phyloP scores from a whole-genome alignment of 148 eudicot genomes.

The Tetragonia tetragonoides region DNA sequence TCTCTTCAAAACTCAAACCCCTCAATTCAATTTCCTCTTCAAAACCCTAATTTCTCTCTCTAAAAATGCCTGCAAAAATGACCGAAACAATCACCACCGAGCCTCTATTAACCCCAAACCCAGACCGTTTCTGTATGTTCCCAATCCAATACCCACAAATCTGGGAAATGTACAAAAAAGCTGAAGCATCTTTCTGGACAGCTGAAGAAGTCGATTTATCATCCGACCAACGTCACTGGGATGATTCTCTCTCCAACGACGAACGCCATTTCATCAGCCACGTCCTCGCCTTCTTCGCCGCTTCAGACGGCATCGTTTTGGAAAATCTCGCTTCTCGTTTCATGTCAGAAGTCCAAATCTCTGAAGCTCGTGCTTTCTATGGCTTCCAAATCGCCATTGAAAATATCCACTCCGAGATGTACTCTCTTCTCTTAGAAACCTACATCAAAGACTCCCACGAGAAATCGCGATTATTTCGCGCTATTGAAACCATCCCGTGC shows the following conservation, averaged over 20 bases:
- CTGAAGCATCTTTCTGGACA: constrained; percentile 78
- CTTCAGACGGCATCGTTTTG: constrained; percentile 74
- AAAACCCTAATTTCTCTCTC: not conserved
- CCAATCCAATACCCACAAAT: constrained; percentile 67
- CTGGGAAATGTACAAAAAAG: constrained; percentile 90
- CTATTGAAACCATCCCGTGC: constrained; percentile 63
- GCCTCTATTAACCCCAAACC: constrained; percentile 53
- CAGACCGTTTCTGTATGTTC: constrained; percentile 77
- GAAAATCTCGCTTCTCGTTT: constrained; percentile 68
- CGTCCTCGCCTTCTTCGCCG: constrained; percentile 87
- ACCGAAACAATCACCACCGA: constrained; percentile 43
- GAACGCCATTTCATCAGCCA: constrained; percentile 80
- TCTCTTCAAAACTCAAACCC: not conserved
- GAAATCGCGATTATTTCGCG: constrained; percentile 50
- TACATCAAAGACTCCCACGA: constrained; percentile 53
- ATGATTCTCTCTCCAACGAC: constrained; percentile 39
- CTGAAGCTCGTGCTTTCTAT: constrained; percentile 79
- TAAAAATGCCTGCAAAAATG: constrained; percentile 49
- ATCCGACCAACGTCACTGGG: constrained; percentile 51
- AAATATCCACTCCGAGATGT: constrained; percentile 82
- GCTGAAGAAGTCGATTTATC: constrained; percentile 70
- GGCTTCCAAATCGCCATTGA: constrained; percentile 81
- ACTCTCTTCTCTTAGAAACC: constrained; percentile 53
- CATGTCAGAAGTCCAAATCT: constrained; percentile 73
- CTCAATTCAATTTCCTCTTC: not conserved